Percentiles rank a stretch among this genome's conserved stretches.
Evolutionary conservation across 2,329 filamentous ascomycete genomes (phyloP).

Genomic region (Aspergillus hortae): DNA sequence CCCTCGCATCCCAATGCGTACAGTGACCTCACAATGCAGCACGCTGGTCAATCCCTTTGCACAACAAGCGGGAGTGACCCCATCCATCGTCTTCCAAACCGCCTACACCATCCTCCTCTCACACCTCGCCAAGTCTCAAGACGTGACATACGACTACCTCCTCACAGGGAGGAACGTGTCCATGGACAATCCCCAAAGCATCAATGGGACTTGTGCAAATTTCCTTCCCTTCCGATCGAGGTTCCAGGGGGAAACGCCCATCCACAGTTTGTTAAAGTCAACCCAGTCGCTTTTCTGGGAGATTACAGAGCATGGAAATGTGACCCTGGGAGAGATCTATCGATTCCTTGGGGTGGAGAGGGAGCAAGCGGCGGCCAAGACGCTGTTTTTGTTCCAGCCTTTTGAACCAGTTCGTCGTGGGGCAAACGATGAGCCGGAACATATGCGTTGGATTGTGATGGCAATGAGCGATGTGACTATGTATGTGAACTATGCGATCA

Average conservation of each 20-base stretch:
- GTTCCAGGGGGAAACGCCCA: conserved; percentile 6
- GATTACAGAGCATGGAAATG: conserved; percentile 25
- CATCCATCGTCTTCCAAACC: conserved; percentile 35
- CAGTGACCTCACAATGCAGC: conserved; percentile 12
- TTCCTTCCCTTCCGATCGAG: conserved; percentile 33
- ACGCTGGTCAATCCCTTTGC: conserved; percentile 11
- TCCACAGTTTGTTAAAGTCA: conserved; percentile 16
- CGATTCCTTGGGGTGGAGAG: conserved; percentile 14
- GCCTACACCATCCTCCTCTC: conserved; percentile 17
- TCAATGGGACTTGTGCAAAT: conserved; percentile 38
- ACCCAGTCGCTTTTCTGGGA: conserved; percentile 28
- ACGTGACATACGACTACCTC: conserved; percentile 35
- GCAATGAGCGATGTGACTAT: conserved; percentile 9
- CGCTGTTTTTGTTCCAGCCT: conserved; percentile 31
- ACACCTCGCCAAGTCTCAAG: conserved; percentile 9
- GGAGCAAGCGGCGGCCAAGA: conserved; percentile 9
- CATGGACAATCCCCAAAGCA: conserved; percentile 32
- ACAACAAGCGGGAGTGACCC: conserved; percentile 23
- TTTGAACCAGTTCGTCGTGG: conserved; percentile 24
- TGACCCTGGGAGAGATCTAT: conserved; percentile 28
- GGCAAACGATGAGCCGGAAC: conserved; percentile 1
- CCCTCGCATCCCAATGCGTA: conserved; percentile 12
- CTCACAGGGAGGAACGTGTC: conserved; percentile 38
- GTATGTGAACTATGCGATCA: conserved; percentile 5
- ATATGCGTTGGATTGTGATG: conserved; percentile 14